These are phyloP conservation scores for Allium sativum DNA, from an alignment of 106 monocot species.

Conservation along the genomic window DNA sequence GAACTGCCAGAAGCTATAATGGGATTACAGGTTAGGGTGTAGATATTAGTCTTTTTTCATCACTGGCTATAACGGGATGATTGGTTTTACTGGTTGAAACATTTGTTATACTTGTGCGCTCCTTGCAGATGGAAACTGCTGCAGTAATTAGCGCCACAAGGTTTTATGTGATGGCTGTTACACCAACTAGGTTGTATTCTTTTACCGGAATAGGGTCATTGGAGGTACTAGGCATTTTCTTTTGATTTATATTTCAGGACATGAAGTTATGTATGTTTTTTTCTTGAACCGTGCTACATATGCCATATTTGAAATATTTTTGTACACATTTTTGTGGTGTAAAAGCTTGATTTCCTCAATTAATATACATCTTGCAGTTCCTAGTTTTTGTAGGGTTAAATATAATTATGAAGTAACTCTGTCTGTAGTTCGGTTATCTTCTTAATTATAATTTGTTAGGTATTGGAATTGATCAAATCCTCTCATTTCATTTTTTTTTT, in stretches of 20 bases:
- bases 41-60: not conserved
- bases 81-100: constrained; percentile 2
- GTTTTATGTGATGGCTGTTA: constrained; percentile 98
- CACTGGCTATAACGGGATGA: not conserved
- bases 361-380: not conserved
- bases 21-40: constrained; percentile 66
- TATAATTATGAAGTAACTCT: too few relatives aligned
- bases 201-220: constrained; percentile 91
- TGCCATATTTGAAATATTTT: not conserved
- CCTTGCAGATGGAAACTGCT: constrained; percentile 85
- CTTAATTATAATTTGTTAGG: too few relatives aligned
- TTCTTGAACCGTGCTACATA: too few relatives aligned
- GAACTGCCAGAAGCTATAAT: constrained; percentile 87
- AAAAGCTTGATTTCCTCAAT: constrained; percentile 1
- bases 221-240: constrained; percentile 43
- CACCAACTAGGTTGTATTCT: constrained; percentile 87
- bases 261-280: too few relatives aligned
- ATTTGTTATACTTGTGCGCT: not conserved
- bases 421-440: too few relatives aligned
- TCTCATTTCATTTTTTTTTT: too few relatives aligned
- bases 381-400: too few relatives aligned
- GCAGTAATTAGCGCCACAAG: constrained; percentile 43
- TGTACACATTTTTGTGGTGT: not conserved
- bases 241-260: too few relatives aligned
- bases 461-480: too few relatives aligned